phyloP scores from a whole-genome alignment of 2,329 filamentous ascomycete species.

The Aureobasidium sp. region DNA sequence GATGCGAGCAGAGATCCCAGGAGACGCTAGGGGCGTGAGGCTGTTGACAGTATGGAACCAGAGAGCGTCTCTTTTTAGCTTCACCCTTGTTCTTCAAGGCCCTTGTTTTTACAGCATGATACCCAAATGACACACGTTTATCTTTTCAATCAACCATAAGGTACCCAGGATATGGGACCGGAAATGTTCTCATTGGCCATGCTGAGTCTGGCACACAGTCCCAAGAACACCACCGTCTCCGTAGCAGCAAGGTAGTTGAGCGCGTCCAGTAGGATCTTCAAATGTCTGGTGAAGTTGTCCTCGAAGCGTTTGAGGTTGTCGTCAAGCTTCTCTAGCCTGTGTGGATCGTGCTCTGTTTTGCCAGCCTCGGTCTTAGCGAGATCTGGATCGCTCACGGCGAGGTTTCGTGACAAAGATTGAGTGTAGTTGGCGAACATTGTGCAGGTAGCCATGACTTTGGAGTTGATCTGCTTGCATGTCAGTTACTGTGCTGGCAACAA shows the following conservation, averaged over 20 bases:
- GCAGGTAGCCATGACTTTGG: slow-evolving; percentile 93
- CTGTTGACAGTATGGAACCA: background rate
- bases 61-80: background rate
- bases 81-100: background rate
- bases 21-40: background rate
- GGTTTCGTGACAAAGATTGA: slow-evolving; percentile 72
- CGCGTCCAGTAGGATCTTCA: slow-evolving; percentile 89
- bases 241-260: slow-evolving; percentile 96
- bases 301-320: slow-evolving; percentile 90
- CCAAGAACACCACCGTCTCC: slow-evolving; percentile 88
- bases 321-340: slow-evolving; percentile 64
- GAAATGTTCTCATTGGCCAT: slow-evolving; percentile 63
- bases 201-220: slow-evolving; percentile 73
- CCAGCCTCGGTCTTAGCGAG: slow-evolving; percentile 43
- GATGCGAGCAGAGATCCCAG: slow-evolving; percentile 15
- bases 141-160: slow-evolving; percentile 2
- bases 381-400: slow-evolving; percentile 76
- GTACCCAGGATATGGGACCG: background rate
- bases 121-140: background rate
- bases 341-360: slow-evolving; percentile 37
- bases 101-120: slow-evolving; percentile 3
- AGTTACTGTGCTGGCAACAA: background rate
- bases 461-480: slow-evolving; percentile 64
- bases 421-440: slow-evolving; percentile 90
- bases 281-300: slow-evolving; percentile 80